Base-by-base conservation (phyloP, 2,329 filamentous ascomycete genomes). In the Microcera coccophila region DNA sequence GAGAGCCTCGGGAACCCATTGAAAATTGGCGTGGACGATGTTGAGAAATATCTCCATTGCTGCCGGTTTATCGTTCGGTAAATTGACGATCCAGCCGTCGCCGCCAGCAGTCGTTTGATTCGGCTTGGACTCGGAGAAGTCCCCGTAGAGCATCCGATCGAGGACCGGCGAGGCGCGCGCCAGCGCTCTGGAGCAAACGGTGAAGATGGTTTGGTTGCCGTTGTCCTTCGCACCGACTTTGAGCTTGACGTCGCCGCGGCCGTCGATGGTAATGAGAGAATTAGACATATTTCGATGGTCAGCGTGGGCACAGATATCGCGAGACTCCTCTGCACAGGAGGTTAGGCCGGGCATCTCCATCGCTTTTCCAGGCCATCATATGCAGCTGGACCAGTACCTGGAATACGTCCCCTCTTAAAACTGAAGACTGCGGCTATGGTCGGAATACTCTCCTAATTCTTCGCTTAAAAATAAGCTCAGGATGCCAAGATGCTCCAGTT, bases 61-160 rank as follows among this genome's bases (percentile, higher is more conserved):
- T 14, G 52, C 43, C 1, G 56, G 57, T 9, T 60, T 54, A 33
- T 67, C 64, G 3, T 63, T 58, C 0, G 63, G 62, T 0, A 68
- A 48, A 1, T 53, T 50, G 7, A 64, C 55, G 1, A 41, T 42
- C 62, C 62, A 65, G 2, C 53, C 42, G 11, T 40, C 32, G 5
- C 34, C 41, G 22, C 7, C 7, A 2, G 48, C 20, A 4, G 36
- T 19, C 15, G 19, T 34, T 1, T 28, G 10, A 8, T 44, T 44
- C 5, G 42, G 29, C 14, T 33, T 43, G 12, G 54, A 51, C 34
- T 63, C 59, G 5, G 45, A 41, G 28, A 62, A 62, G 14, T 50
- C 38, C 4, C 60, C 57, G 28, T 54, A 55, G 0, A 64, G 48
- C 61, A 64, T 61, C 1, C 49, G 46, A 10, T 53, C 58, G 37